Evolutionary conservation across 306 rosid species (phyloP).

Genomic region (Gastrolobium bilobum): DNA sequence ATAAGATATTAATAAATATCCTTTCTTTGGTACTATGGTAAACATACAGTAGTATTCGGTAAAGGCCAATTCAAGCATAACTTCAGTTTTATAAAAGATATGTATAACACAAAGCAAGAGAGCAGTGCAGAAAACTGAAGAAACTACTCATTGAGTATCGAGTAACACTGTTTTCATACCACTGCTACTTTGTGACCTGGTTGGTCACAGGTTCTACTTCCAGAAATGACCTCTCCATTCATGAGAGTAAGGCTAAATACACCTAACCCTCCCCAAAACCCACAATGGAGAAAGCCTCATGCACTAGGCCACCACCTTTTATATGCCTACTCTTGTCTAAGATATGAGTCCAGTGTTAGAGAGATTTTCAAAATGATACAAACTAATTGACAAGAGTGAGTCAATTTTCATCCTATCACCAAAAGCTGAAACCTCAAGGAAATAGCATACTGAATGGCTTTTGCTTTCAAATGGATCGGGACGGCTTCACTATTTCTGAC

Average conservation of each 20-base stretch:
- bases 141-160: too few species aligned
- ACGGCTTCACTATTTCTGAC: neutral
- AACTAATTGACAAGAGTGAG: neutral
- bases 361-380: neutral
- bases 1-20: slow-evolving; percentile 3
- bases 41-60: neutral
- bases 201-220: neutral
- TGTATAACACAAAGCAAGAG: neutral
- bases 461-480: neutral
- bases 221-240: neutral
- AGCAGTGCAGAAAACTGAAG: too few species aligned
- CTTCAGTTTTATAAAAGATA: neutral
- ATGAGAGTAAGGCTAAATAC: neutral
- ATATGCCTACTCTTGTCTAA: neutral
- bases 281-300: neutral
- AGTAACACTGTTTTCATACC: too few species aligned
- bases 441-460: neutral
- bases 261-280: slow-evolving; percentile 8
- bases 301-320: slow-evolving; percentile 1
- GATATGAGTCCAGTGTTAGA: neutral
- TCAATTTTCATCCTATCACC: neutral
- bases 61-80: neutral
- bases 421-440: slow-evolving; percentile 10
- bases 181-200: neutral
- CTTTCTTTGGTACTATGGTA: neutral